phyloP scores from a whole-genome alignment of 257 asterid species.

The Przewalskia tangutica region DNA sequence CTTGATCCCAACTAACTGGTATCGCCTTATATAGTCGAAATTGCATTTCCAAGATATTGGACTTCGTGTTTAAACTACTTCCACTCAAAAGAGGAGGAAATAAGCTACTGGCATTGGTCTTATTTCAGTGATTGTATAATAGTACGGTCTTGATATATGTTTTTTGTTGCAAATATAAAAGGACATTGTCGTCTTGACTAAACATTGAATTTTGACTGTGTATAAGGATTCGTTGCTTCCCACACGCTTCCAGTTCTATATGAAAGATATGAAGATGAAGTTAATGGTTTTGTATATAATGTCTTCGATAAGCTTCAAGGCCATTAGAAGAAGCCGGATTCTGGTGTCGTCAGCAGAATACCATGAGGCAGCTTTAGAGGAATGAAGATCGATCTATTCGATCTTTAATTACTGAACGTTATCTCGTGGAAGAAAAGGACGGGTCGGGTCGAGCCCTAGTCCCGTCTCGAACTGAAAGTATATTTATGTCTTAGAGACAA shows the following conservation, averaged over 20 bases:
- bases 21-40: not conserved
- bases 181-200: not conserved
- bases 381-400: constrained; percentile 42
- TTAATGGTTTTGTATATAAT: constrained; percentile 47
- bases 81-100: not conserved
- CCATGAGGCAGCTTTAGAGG: constrained; percentile 35
- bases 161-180: not conserved
- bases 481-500: no score
- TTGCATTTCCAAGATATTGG: not conserved
- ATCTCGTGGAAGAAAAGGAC: not conserved
- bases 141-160: not conserved
- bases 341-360: constrained; percentile 46
- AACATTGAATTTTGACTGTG: not conserved
- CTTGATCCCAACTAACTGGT: not conserved
- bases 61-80: not conserved
- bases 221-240: constrained; percentile 66
- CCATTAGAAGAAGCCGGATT: constrained; percentile 57
- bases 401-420: not conserved
- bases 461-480: no score
- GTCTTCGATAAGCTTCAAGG: constrained; percentile 42
- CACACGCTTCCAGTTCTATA: constrained; percentile 77
- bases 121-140: no score
- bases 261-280: constrained; percentile 65
- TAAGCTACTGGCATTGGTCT: not conserved
- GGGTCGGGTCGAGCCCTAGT: no score